Evolutionary conservation across 2,329 filamentous ascomycete genomes (phyloP).

Genomic region (Grosmannia huntii): DNA sequence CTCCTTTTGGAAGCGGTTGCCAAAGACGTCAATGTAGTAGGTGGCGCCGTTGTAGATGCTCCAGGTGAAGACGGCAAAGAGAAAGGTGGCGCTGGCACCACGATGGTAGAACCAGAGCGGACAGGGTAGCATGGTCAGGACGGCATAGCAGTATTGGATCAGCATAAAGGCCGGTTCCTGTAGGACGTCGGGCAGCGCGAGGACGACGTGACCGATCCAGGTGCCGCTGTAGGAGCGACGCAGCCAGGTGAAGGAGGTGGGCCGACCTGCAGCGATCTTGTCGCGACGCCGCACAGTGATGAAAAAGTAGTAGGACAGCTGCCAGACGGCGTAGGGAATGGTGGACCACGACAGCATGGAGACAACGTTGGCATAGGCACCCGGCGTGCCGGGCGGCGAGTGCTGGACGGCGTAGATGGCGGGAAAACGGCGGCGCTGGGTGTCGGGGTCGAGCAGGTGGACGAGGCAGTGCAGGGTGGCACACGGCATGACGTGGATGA

Average conservation of each 20-base stretch:
- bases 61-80: slow-evolving; percentile 79
- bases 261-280: slow-evolving; percentile 88
- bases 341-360: slow-evolving; percentile 94
- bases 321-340: slow-evolving; percentile 86
- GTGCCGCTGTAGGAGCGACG: slow-evolving; percentile 81
- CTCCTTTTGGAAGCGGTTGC: slow-evolving; percentile 92
- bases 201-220: slow-evolving; percentile 76
- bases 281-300: slow-evolving; percentile 92
- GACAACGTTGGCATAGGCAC: slow-evolving; percentile 62
- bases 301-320: slow-evolving; percentile 82
- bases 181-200: slow-evolving; percentile 58
- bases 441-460: slow-evolving; percentile 57
- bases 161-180: slow-evolving; percentile 92
- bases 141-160: slow-evolving; percentile 85
- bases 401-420: slow-evolving; percentile 73
- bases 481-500: slow-evolving; percentile 98
- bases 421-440: slow-evolving; percentile 62
- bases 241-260: slow-evolving; percentile 96
- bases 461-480: slow-evolving; percentile 86
- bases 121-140: slow-evolving; percentile 87
- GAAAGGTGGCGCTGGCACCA: slow-evolving; percentile 64
- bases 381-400: slow-evolving; percentile 54
- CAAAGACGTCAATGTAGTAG: slow-evolving; percentile 97
- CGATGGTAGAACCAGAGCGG: slow-evolving; percentile 89
- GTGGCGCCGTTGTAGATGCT: slow-evolving; percentile 95